These are phyloP conservation scores for Pyrenopolyporus hunteri DNA, from an alignment of 495 filamentous ascomycete species.

Conservation along the genomic window DNA sequence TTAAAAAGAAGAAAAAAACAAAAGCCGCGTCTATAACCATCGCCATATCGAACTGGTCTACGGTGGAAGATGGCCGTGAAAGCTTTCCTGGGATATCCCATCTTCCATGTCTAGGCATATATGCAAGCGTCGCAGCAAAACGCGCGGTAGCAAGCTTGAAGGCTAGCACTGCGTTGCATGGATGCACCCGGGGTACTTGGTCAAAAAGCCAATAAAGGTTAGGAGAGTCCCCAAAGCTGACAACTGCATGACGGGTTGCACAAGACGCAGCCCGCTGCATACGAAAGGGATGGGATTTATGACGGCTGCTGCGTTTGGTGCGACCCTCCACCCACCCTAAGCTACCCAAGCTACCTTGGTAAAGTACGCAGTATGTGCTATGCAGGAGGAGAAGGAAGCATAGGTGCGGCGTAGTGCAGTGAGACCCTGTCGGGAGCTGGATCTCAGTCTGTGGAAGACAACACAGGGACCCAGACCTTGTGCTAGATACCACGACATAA, in stretches of 20 bases:
- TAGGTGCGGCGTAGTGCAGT: conserved; percentile 30
- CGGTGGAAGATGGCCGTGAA: background rate
- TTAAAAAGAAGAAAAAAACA: conserved; percentile 25
- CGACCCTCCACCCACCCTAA: conserved; percentile 36
- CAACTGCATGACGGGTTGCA: conserved; percentile 40
- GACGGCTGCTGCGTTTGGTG: conserved; percentile 40
- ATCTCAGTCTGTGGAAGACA: conserved; percentile 40
- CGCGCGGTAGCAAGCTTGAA: conserved; percentile 30
- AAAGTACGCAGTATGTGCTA: conserved; percentile 6
- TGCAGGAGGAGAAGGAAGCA: conserved; percentile 18
- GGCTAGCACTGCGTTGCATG: conserved; percentile 32
- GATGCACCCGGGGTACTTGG: conserved; percentile 35
- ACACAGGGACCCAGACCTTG: conserved; percentile 29
- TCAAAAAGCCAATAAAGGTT: conserved; percentile 31
- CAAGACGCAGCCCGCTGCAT: conserved; percentile 40
- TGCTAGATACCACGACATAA: conserved; percentile 40
- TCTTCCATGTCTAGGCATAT: conserved; percentile 5
- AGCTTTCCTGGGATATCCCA: conserved; percentile 21
- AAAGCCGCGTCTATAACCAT: conserved; percentile 12
- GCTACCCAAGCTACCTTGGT: conserved; percentile 16
- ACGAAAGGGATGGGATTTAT: conserved; percentile 40
- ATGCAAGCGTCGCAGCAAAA: conserved; percentile 30
- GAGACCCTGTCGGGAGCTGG: conserved; percentile 40
- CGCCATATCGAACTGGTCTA: background rate
- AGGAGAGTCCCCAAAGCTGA: conserved; percentile 37